A percentile compares a stretch with the other conserved stretches of the same genome.
Evolutionary conservation across 202 grass and related monocot species (phyloP).

Genomic region (Panicum virgatum): DNA sequence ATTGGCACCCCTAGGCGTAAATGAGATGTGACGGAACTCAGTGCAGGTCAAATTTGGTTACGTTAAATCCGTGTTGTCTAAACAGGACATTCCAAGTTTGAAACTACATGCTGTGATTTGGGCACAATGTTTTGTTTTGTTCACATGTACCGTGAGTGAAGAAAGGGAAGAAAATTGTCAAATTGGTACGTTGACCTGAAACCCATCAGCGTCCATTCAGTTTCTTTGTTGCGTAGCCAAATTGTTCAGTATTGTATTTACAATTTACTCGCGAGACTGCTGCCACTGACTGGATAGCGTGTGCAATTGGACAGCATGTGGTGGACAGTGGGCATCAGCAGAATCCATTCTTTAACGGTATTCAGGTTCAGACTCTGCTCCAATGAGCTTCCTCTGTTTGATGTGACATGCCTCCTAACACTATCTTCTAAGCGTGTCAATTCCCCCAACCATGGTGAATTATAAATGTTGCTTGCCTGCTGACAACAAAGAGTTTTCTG

Average conservation of each 20-base stretch:
- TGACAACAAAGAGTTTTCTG: background rate
- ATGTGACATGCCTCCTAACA: conserved; percentile 11
- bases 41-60: background rate
- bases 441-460: background rate
- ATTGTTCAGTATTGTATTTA: background rate
- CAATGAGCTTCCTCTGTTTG: background rate
- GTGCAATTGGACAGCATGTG: background rate
- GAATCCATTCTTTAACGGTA: background rate
- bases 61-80: background rate
- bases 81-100: background rate
- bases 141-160: background rate
- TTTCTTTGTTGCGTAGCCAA: background rate
- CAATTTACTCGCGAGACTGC: background rate
- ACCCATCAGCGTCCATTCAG: background rate
- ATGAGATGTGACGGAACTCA: background rate
- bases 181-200: background rate
- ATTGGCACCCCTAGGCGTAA: too few relatives aligned
- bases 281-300: background rate
- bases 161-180: background rate
- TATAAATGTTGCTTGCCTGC: background rate
- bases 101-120: background rate
- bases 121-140: background rate
- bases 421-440: background rate
- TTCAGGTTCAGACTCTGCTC: background rate
- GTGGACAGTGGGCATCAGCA: background rate